Conservation (phyloP, 768 basidiomycete species). For the Chalciporus pseudorubinellus region DNA sequence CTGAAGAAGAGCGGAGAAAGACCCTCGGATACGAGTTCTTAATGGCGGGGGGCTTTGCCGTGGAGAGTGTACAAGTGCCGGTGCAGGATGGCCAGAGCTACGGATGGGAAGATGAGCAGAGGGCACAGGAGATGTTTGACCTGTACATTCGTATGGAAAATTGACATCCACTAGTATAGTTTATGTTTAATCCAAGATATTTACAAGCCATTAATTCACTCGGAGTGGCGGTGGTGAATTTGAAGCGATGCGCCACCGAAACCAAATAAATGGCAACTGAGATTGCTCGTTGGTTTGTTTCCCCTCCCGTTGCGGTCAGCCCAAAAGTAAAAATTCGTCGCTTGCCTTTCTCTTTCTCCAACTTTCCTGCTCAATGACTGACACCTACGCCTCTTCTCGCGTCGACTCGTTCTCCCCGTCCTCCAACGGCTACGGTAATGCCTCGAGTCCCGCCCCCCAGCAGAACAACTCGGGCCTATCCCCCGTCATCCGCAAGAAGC, state of each 20-base stretch:
- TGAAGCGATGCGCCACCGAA: slow-evolving; percentile 26
- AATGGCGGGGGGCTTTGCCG: slow-evolving; percentile 1
- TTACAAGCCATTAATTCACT: not conserved
- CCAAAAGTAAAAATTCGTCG: slow-evolving; percentile 49
- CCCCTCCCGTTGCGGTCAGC: slow-evolving; percentile 50
- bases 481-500: slow-evolving; percentile 75
- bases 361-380: slow-evolving; percentile 54
- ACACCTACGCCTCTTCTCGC: slow-evolving; percentile 69
- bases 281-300: slow-evolving; percentile 30
- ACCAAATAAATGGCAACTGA: slow-evolving; percentile 36
- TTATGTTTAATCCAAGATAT: too few relatives aligned
- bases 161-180: not conserved
- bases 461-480: slow-evolving; percentile 31
- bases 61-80: not conserved
- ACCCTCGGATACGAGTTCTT: slow-evolving; percentile 2
- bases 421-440: slow-evolving; percentile 60
- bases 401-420: slow-evolving; percentile 55
- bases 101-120: not conserved
- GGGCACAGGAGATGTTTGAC: slow-evolving; percentile 37
- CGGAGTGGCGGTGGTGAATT: not conserved
- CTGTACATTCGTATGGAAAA: slow-evolving; percentile 35
- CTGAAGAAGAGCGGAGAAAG: slow-evolving; percentile 17
- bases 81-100: not conserved
- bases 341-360: slow-evolving; percentile 22
- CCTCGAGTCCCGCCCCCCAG: slow-evolving; percentile 60